These are phyloP conservation scores for Tylopilus orsonianus DNA, from an alignment of 1,284 basidiomycete genomes.

Conservation along the genomic window DNA sequence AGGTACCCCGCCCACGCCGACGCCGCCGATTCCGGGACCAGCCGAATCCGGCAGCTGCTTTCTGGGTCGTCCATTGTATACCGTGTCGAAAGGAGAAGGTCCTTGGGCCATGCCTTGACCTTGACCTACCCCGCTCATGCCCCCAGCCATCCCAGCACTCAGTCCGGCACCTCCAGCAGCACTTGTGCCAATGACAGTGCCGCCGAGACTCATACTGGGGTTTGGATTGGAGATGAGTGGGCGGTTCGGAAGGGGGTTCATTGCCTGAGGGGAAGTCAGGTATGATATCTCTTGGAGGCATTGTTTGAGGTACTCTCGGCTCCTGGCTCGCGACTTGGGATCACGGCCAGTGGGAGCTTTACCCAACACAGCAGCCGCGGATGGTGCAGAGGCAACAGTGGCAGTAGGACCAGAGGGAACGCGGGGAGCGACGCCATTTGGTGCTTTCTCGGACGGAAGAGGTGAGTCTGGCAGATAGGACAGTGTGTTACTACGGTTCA, in stretches of 20 bases:
- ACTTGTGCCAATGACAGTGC: constrained; percentile 20
- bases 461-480: constrained; percentile 58
- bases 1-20: constrained; percentile 13
- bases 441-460: constrained; percentile 65
- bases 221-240: constrained; percentile 68
- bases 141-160: constrained; percentile 11
- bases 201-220: constrained; percentile 35
- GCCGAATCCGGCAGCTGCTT: constrained; percentile 70
- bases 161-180: constrained; percentile 15
- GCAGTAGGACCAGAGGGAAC: constrained; percentile 57
- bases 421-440: constrained; percentile 56
- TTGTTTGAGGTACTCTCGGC: constrained; percentile 98
- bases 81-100: constrained; percentile 63
- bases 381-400: constrained; percentile 29
- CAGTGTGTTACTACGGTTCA: neutral
- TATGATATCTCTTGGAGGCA: constrained; percentile 98
- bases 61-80: constrained; percentile 74
- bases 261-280: constrained; percentile 92
- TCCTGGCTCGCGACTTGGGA: constrained; percentile 90
- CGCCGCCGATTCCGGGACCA: constrained; percentile 18
- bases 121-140: constrained; percentile 17
- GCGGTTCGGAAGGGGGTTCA: constrained; percentile 93
- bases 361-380: constrained; percentile 47
- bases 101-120: constrained; percentile 20
- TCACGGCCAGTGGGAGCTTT: constrained; percentile 81